Evolutionary conservation across 768 basidiomycete genomes (phyloP), one percentile per base, ranked within the genome.

Genomic region (Clitopilus passeckerianus): DNA sequence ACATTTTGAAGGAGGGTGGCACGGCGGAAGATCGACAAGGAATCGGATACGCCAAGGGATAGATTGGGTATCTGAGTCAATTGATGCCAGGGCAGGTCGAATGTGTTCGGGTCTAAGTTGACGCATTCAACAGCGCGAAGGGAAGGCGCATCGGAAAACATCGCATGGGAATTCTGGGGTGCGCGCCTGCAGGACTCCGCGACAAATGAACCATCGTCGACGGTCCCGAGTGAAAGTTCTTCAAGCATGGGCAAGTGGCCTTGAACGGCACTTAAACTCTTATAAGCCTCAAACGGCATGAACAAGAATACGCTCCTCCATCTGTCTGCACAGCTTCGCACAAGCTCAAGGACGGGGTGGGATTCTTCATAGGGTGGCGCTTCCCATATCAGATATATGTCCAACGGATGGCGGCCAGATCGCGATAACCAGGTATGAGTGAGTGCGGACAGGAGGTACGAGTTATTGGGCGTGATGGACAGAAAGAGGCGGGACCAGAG

Each of bases 401-500:
- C 59, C 4, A 67, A 60, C 23, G 65, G 67, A 23, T 59, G 63
- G 23, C 61, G 43, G 15, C 67, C 67, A 46, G 67, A 62, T 37
- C 67, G 62, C 27, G 59, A 41, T 33, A 68, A 56, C 67, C 67
- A 68, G 33, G 67, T 66, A 14, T 63, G 63, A 23, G 62, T 63
- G 35, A 65, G 63, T 6, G 30, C 54, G 33, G 54, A 55, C 6
- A 37, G 35, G 30, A 15, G 30, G 10, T n/a, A 33, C 4, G 54
- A 34, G n/a, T 33, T 33, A 34, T 37, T 55, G 15, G 54, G 54
- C 23, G 50, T 46, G 23, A 68, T 66, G 59, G 53, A 62, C 30
- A 78, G 66, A 57, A 64, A 75, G 16, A 78, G 65, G 12, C 75
- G 70, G 8, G 77, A 74, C 77, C 77, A 78, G 18, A 78, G 65